These are phyloP conservation scores for Veloboletus limbatus DNA, from an alignment of 1,284 basidiomycete species.

Conservation along the genomic window DNA sequence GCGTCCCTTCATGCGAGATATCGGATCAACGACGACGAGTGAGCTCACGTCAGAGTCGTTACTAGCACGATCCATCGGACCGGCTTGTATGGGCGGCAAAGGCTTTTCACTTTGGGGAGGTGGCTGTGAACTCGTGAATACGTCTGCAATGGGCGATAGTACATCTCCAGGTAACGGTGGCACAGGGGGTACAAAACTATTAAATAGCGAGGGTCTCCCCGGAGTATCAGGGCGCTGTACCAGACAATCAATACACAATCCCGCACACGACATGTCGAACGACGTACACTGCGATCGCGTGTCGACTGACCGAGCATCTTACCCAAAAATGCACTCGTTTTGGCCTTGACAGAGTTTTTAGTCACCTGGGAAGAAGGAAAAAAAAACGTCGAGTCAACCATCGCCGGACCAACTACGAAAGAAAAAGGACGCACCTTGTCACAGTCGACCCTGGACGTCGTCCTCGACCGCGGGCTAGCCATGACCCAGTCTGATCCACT, in stretches of 20 bases:
- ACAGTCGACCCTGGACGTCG: conserved; percentile 41
- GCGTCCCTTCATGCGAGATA: conserved; percentile 34
- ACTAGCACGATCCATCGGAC: conserved; percentile 36
- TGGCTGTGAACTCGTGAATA: conserved; percentile 42
- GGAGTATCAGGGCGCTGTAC: conserved; percentile 44
- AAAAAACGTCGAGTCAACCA: not conserved
- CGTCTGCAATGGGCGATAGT: conserved; percentile 49
- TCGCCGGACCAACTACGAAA: conserved; percentile 2
- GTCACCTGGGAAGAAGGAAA: conserved; percentile 37
- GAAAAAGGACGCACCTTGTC: conserved; percentile 41
- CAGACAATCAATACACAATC: conserved; percentile 16
- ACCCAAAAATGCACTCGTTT: conserved; percentile 74
- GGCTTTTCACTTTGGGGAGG: conserved; percentile 47
- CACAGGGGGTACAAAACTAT: conserved; percentile 63
- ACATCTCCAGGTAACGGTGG: conserved; percentile 59
- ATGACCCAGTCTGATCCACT: conserved; percentile 53
- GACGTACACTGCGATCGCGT: conserved; percentile 68
- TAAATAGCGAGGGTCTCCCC: conserved; percentile 38
- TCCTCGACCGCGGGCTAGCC: conserved; percentile 41
- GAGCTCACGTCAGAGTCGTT: conserved; percentile 51
- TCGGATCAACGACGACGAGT: conserved; percentile 52
- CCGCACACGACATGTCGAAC: conserved; percentile 7
- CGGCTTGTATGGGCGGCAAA: conserved; percentile 54
- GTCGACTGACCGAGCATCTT: conserved; percentile 69
- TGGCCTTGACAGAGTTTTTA: conserved; percentile 66